These are phyloP conservation scores for Penicillium rolfsii DNA, from an alignment of 2,329 filamentous ascomycete genomes.

Conservation along the genomic window DNA sequence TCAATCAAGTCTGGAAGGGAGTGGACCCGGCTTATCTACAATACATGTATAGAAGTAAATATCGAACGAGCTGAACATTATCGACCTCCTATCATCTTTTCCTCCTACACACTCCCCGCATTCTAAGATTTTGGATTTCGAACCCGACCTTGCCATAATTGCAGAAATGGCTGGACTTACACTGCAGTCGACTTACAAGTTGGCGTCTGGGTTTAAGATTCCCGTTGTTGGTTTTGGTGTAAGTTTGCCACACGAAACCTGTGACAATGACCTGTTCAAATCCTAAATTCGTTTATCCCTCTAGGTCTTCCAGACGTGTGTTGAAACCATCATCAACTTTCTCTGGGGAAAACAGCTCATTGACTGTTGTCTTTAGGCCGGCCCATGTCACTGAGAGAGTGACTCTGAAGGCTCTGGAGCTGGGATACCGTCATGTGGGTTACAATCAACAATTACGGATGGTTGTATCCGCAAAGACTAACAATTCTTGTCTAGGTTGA, in stretches of 20 bases:
- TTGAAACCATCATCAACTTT: neutral
- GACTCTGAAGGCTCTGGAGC: slow-evolving; percentile 58
- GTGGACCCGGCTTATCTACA: neutral
- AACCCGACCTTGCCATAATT: neutral
- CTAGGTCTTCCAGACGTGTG: slow-evolving; percentile 48
- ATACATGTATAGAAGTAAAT: neutral
- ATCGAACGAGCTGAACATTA: neutral
- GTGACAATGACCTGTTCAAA: too few species aligned
- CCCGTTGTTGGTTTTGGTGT: slow-evolving; percentile 49
- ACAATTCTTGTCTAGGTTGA: slow-evolving; percentile 52
- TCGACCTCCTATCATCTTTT: neutral
- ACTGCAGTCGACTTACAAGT: slow-evolving; percentile 43
- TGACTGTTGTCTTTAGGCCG: slow-evolving; percentile 48
- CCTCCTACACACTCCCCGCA: neutral
- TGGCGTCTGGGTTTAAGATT: slow-evolving; percentile 47
- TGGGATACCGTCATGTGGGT: slow-evolving; percentile 61
- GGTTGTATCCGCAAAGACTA: neutral
- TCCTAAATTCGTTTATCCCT: slow-evolving; percentile 5
- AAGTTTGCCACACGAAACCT: slow-evolving; percentile 20
- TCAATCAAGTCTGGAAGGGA: slow-evolving; percentile 10
- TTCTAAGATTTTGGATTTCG: neutral
- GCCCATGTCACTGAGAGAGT: slow-evolving; percentile 61
- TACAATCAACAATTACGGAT: neutral
- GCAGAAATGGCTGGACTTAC: slow-evolving; percentile 33
- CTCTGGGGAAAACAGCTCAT: neutral